Evolutionary conservation across 768 basidiomycete genomes (phyloP), one percentile per base, ranked within the genome.

Genomic region (Hydnum rufescens): DNA sequence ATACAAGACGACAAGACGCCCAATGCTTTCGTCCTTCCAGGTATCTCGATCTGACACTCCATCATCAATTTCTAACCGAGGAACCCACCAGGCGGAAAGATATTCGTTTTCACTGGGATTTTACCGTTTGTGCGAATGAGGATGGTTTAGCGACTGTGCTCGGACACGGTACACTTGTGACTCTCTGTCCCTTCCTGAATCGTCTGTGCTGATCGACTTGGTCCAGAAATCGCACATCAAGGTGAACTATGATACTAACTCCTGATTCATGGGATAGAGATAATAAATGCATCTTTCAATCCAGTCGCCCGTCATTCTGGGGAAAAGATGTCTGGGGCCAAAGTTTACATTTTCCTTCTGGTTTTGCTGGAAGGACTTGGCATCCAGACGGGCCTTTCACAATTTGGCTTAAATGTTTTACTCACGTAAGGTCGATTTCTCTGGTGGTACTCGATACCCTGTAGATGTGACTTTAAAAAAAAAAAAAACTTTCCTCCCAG

Each of bases 51-150:
- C 34, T 32, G 46, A 30, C 52, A 13, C 3, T 29, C 39, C 60
- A 57, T 3, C n/a, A 2, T 29, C 16, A 36, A 46, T 22, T 39
- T 5, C 34, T 32, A 49, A 13, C 42, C 19, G 51, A 32, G 13
- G 53, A 16, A 19, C 26, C 29, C 34, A 55, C 26, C 59, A 77
- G 82, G 81, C 1, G 66, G 69, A 6, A 72, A 79, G 49, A 78
- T 95, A 51, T 73, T 89, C 30, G 83, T 96, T 5, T 93, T 85
- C 60, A 89, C 87, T 0, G 90, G 90, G 0, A 86, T 95, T 32
- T 63, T 95, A 3, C 85, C 83, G 0, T 66, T 90, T 79, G 78
- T 44, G 68, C 67, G 55, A 78, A 87, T 56, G 85, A 89, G 58
- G 74, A 82, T 59, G 87, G 86, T 0, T 67, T 96, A 0, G 85